Base-by-base conservation (phyloP, 768 basidiomycete species). In the Suillus subluteus region DNA sequence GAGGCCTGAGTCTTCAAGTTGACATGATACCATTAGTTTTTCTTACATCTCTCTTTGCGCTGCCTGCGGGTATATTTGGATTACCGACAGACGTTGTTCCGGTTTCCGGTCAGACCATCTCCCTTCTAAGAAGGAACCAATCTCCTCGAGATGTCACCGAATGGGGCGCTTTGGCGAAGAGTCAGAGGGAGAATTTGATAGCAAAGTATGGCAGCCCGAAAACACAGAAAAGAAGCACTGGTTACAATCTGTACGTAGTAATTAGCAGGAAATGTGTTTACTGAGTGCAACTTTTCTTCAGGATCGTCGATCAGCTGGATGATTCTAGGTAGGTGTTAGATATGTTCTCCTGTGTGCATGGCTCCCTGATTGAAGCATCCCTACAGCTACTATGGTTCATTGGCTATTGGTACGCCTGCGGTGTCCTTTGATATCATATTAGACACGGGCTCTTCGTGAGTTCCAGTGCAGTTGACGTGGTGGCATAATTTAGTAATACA, bases 251-350 rank as follows among this genome's bases (percentile, higher is more conserved):
- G 87, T 88, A 65, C 21, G 84, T 76, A 23, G 35, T 38, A 62
- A 62, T 23, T 37, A 26, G 21, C 21, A 9, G 18, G 46, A n/a
- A 37, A 40, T 50, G 2, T 59, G 48, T 66, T 73, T 30, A 72
- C 44, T 9, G 16, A 43, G 13, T 6, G 35, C 13, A n/a, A 48
- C 44, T 41, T 40, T 16, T 18, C 6, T 50, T 26, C 68, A 92
- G 91, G 61, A 75, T 91, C 18, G 82, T 84, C 21, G 87, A 91
- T 71, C 89, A 92, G 76, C 82, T 83, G 44, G 74, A 80, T 16
- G 92, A 94, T 75, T 88, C 90, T 15, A 87, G 84, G 88, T 88
- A 71, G 61, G 82, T 70, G 35, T 35, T 37, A 16, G 8, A 56
- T 35, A 21, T 56, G 2, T 62, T 66, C 11, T 30, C 30, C 8